Evolutionary conservation across 768 basidiomycete genomes (phyloP).

Genomic region (Boletus huronensis): DNA sequence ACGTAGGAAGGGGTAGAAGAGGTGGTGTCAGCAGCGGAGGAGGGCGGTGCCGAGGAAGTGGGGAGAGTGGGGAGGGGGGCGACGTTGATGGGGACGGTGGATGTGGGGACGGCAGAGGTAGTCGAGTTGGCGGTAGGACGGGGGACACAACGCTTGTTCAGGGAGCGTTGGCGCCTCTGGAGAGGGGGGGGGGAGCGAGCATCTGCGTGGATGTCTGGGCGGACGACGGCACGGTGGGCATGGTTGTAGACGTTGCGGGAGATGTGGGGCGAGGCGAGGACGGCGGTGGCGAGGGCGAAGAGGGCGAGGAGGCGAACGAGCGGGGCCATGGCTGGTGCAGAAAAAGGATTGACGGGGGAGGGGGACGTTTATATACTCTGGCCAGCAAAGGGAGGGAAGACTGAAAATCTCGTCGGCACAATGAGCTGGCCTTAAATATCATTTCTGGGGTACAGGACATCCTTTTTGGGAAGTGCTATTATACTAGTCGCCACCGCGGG

Average conservation of each 20-base stretch:
- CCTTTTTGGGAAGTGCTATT: neutral
- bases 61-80: conserved; percentile 6
- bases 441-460: too few relatives aligned
- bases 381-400: neutral
- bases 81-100: conserved; percentile 21
- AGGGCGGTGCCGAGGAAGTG: neutral
- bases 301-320: conserved; percentile 43
- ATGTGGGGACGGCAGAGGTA: neutral
- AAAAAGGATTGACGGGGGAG: conserved; percentile 11
- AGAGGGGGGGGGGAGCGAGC: neutral
- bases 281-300: conserved; percentile 37
- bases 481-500: conserved; percentile 35
- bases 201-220: neutral
- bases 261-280: conserved; percentile 38
- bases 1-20: neutral
- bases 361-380: conserved; percentile 6
- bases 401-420: neutral
- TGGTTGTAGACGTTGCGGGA: conserved; percentile 26
- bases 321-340: conserved; percentile 26
- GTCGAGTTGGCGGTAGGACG: conserved; percentile 13
- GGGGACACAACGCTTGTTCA: conserved; percentile 27
- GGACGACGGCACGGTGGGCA: conserved; percentile 17
- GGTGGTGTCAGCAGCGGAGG: neutral
- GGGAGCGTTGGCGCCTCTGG: conserved; percentile 23
- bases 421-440: neutral